Evolutionary conservation across 2,329 filamentous ascomycete species (phyloP).

Genomic region (Stromatinia cepivora): DNA sequence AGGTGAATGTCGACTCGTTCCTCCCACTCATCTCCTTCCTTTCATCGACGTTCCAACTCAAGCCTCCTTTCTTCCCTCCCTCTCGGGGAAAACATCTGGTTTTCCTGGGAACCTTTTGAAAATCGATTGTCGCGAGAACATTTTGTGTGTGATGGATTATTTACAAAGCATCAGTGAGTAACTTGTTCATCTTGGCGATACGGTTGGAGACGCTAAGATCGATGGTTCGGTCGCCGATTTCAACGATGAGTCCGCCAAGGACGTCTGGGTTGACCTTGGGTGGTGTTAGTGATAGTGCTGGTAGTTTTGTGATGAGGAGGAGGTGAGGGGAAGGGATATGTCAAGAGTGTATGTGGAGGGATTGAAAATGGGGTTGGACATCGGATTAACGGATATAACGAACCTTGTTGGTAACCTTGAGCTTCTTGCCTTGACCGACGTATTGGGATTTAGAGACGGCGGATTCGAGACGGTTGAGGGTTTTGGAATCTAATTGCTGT

Average conservation of each 20-base stretch:
- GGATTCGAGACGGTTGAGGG: slow-evolving; percentile 79
- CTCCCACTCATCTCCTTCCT: no score
- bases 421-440: slow-evolving; percentile 89
- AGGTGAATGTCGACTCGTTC: slow-evolving; percentile 13
- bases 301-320: neutral
- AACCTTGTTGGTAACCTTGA: slow-evolving; percentile 93
- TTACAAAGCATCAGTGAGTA: slow-evolving; percentile 95
- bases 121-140: slow-evolving; percentile 31
- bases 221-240: slow-evolving; percentile 96
- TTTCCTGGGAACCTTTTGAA: slow-evolving; percentile 17
- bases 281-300: neutral
- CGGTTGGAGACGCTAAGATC: slow-evolving; percentile 94
- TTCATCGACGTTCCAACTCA: neutral
- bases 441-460: slow-evolving; percentile 88
- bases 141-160: slow-evolving; percentile 42
- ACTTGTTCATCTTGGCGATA: slow-evolving; percentile 99
- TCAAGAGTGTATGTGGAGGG: neutral
- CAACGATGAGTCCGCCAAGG: slow-evolving; percentile 88
- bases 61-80: neutral
- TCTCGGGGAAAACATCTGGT: neutral
- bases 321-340: no score
- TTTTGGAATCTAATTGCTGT: slow-evolving; percentile 83
- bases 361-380: neutral
- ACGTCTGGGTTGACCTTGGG: slow-evolving; percentile 86
- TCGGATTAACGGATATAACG: slow-evolving; percentile 26